These are phyloP conservation scores for Pyrrhoderma lamaoense DNA, from an alignment of 1,284 basidiomycete genomes.

Conservation along the genomic window DNA sequence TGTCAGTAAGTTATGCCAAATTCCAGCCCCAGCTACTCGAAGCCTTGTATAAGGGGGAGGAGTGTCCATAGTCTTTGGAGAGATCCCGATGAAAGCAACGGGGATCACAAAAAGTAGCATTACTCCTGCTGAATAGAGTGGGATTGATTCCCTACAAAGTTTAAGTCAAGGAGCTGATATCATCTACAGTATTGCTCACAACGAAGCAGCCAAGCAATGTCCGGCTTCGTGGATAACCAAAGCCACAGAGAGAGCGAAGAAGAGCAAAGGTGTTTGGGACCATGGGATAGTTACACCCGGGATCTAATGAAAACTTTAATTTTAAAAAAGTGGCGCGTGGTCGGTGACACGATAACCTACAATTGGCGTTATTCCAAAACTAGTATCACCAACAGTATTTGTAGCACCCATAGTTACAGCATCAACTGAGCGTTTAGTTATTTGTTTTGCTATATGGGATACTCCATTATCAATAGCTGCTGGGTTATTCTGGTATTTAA, in stretches of 20 bases:
- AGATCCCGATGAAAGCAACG: slow-evolving; percentile 55
- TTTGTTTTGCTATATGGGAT: slow-evolving; percentile 11
- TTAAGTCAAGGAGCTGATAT: too few species aligned
- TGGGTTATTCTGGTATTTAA: slow-evolving; percentile 21
- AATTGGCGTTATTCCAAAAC: slow-evolving; percentile 32
- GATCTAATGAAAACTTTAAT: slow-evolving; percentile 37
- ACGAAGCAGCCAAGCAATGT: slow-evolving; percentile 58
- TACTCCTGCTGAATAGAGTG: slow-evolving; percentile 49
- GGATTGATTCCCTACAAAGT: slow-evolving; percentile 49
- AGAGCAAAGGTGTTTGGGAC: slow-evolving; percentile 51
- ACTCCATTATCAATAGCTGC: background rate
- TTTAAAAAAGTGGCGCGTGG: slow-evolving; percentile 2
- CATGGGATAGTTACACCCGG: slow-evolving; percentile 70
- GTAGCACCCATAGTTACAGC: background rate
- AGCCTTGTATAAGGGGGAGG: slow-evolving; percentile 37
- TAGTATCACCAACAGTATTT: background rate
- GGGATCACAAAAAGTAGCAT: slow-evolving; percentile 53
- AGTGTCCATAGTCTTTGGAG: slow-evolving; percentile 35
- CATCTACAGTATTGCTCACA: slow-evolving; percentile 43
- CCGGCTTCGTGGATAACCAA: slow-evolving; percentile 67
- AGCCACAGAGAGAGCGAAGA: slow-evolving; percentile 48
- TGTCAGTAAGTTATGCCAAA: slow-evolving; percentile 60
- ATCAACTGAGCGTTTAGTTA: slow-evolving; percentile 16
- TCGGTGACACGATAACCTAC: slow-evolving; percentile 29
- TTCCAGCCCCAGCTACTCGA: slow-evolving; percentile 56